Evolutionary conservation across 768 basidiomycete genomes (phyloP).

Genomic region (Crepidotus variabilis): DNA sequence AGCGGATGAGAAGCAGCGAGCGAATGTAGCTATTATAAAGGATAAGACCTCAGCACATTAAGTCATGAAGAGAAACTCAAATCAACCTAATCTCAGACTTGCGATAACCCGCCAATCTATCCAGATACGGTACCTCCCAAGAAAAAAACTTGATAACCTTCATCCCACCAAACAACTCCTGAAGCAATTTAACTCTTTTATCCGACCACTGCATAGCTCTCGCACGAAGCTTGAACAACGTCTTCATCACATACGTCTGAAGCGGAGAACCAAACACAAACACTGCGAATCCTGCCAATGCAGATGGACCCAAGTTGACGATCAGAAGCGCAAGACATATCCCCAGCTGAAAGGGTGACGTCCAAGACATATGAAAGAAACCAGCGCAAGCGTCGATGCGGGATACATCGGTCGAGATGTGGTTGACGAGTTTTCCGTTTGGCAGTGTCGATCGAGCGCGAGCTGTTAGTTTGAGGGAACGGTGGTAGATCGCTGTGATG

Average conservation of each 20-base stretch:
- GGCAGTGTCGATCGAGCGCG: slow-evolving; percentile 76
- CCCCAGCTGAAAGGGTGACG: slow-evolving; percentile 70
- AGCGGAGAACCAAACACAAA: slow-evolving; percentile 62
- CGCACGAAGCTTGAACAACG: slow-evolving; percentile 50
- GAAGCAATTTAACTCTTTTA: slow-evolving; percentile 55
- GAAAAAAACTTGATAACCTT: slow-evolving; percentile 76
- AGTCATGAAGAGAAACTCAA: slow-evolving; percentile 18
- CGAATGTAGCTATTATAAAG: slow-evolving; percentile 51
- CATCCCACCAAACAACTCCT: slow-evolving; percentile 66
- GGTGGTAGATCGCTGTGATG: slow-evolving; percentile 82
- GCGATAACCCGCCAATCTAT: slow-evolving; percentile 66
- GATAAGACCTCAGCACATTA: not conserved
- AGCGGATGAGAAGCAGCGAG: slow-evolving; percentile 57
- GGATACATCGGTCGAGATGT: slow-evolving; percentile 89
- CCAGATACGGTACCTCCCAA: slow-evolving; percentile 64
- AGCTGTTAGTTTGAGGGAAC: slow-evolving; percentile 70
- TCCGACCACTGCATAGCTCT: slow-evolving; percentile 62
- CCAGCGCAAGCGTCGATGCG: slow-evolving; percentile 84
- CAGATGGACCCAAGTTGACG: slow-evolving; percentile 51
- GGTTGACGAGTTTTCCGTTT: slow-evolving; percentile 87
- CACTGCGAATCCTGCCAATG: slow-evolving; percentile 65
- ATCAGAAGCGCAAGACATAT: slow-evolving; percentile 75
- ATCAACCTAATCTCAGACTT: slow-evolving; percentile 69
- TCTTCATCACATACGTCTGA: slow-evolving; percentile 60
- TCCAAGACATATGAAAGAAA: slow-evolving; percentile 66